Base-by-base conservation (phyloP, 1,139 yeast genomes). In the Eremothecium gossypii region DNA sequence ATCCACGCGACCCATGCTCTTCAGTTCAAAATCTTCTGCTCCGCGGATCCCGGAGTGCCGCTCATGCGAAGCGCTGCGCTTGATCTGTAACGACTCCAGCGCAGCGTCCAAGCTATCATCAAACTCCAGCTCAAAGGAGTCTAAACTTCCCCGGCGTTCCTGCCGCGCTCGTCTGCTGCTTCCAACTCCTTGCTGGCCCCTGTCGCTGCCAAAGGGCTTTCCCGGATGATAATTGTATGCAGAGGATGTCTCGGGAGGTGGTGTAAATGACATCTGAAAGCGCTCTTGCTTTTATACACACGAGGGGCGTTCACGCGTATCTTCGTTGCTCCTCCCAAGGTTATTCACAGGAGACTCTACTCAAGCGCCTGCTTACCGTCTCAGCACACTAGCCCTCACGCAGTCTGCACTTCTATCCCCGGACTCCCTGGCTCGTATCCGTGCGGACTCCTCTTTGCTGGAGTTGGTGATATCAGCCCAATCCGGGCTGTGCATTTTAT, bases 71-170 rank as follows among this genome's bases (percentile, higher is more conserved):
- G 3, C 27, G 14, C 52, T 41, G 30, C 51, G 50, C 35, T 53
- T 47, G n/a, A 60, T 44, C 37, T 64, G 63, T 36, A 66, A 41
- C 38, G 60, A 58, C 31, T 66, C 69, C 41, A 66, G 48, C 10
- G 69, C 70, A 27, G 63, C 66, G 44, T 66, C 69, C 33, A 66
- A 53, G 3, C 66, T 60, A 46, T 62, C 63, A 49, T 65, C 68
- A 50, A 64, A 61, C 49, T 61, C 60, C 39, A 58, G 48, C 46
- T 64, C 66, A 46, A 63, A 55, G 11, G 66, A 59, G 29, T 64
- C 60, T n/a, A 54, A 53, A 45, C 65, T 60, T 45, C 55, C 52
- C 47, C 58, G 60, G 50, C 60, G 53, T 34, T 47, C 49, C 38
- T 48, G 45, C 30, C 51, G 46, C 41, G 51, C 47, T 30, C 41